Conservation (phyloP, 1,139 yeast genomes). For the Petasospora fabianii region DNA sequence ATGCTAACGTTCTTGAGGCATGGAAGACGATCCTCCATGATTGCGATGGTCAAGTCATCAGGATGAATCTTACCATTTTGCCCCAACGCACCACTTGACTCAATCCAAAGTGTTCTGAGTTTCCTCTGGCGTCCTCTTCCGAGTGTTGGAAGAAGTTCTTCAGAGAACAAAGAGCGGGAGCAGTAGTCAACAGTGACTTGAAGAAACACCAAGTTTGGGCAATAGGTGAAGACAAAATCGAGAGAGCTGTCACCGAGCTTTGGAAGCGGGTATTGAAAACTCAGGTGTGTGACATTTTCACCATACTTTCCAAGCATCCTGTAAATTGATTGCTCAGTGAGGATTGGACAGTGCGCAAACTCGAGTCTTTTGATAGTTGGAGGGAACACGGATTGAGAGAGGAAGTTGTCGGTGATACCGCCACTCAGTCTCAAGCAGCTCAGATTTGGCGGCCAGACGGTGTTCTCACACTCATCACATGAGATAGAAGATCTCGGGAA, state of each 20-base stretch:
- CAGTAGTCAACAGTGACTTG: constrained; percentile 81
- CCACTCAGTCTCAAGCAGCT: constrained; percentile 78
- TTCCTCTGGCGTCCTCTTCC: constrained; percentile 36
- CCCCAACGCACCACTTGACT: constrained; percentile 87
- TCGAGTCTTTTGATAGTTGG: constrained; percentile 64
- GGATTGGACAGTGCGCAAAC: constrained; percentile 82
- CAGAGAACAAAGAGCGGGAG: constrained; percentile 61
- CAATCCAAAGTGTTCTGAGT: constrained; percentile 60
- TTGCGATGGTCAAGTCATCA: constrained; percentile 80
- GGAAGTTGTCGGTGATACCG: constrained; percentile 79
- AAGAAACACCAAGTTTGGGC: constrained; percentile 65
- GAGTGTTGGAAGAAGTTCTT: constrained; percentile 45
- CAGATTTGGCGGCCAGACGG: constrained; percentile 73
- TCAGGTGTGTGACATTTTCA: constrained; percentile 52
- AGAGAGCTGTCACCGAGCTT: constrained; percentile 63
- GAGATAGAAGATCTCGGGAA: constrained; percentile 88
- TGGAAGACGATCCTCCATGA: constrained; percentile 76
- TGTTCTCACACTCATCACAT: constrained; percentile 52
- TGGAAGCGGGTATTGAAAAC: constrained; percentile 88
- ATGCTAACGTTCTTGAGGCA: constrained; percentile 57
- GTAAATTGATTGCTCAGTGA: constrained; percentile 60
- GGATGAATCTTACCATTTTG: constrained; percentile 81
- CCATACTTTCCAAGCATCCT: constrained; percentile 64
- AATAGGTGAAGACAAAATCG: constrained; percentile 67
- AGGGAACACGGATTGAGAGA: constrained; percentile 67